A percentile compares a stretch with the other conserved stretches of the same genome.
Evolutionary conservation across 1,139 yeast genomes (phyloP).

Genomic region (Hanseniaspora gamundiae): DNA sequence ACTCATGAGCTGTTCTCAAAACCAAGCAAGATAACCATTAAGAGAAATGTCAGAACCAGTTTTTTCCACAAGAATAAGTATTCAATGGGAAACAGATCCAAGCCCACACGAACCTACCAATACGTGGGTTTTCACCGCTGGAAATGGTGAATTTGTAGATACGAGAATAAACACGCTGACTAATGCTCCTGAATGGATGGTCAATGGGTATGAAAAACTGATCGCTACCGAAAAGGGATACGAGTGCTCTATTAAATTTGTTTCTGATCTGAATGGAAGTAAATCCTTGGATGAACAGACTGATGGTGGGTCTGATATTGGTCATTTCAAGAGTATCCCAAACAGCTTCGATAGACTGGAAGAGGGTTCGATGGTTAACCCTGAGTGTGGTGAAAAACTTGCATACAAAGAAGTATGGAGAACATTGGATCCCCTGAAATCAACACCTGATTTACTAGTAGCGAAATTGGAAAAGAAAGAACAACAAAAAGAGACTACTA

Average conservation of each 20-base stretch:
- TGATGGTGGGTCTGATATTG: conserved; percentile 32
- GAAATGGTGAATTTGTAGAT: conserved; percentile 10
- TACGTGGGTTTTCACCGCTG: conserved; percentile 10
- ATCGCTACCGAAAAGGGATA: conserved; percentile 7
- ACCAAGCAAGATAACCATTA: too few relatives aligned
- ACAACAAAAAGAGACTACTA: too few relatives aligned
- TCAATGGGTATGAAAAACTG: conserved; percentile 8
- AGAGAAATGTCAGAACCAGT: conserved; percentile 5
- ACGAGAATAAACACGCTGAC: conserved; percentile 7
- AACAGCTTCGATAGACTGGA: conserved; percentile 31
- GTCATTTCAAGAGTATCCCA: conserved; percentile 30
- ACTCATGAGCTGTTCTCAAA: too few relatives aligned
- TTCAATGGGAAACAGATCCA: conserved; percentile 8
- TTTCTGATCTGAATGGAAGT: conserved; percentile 7
- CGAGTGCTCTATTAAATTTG: conserved; percentile 7
- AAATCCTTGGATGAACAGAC: conserved; percentile 4
- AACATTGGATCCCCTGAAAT: conserved; percentile 30
- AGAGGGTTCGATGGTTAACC: conserved; percentile 36
- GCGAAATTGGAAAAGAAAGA: too few relatives aligned
- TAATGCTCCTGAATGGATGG: conserved; percentile 7
- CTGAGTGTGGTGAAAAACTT: conserved; percentile 25
- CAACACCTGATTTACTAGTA: too few relatives aligned
- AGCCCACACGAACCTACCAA: conserved; percentile 8
- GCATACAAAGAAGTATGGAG: conserved; percentile 42
- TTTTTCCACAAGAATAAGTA: conserved; percentile 9